Evolutionary conservation across 352 stramenopile genomes (phyloP).

Genomic region (Phytophthora palmivora): DNA sequence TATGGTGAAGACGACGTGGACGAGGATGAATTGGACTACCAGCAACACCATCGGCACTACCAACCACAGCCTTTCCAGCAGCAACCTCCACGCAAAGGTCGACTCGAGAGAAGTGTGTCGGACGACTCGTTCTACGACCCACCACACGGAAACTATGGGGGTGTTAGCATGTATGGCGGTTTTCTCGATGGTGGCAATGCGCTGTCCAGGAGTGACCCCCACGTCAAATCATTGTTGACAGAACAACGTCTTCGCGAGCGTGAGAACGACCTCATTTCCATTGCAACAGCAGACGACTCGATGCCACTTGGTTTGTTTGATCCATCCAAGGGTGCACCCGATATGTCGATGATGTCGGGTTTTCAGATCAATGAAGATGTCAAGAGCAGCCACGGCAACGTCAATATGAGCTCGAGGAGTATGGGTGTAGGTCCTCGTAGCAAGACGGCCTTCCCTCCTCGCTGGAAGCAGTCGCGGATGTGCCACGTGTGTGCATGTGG

Average conservation of each 20-base stretch:
- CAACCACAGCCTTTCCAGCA: conserved; percentile 38
- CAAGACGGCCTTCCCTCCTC: conserved; percentile 70
- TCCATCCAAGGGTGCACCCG: conserved; percentile 37
- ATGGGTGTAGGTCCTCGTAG: conserved; percentile 34
- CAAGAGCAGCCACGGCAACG: conserved; percentile 26
- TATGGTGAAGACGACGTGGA: conserved; percentile 42
- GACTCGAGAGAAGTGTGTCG: conserved; percentile 37
- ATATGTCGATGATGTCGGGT: conserved; percentile 27
- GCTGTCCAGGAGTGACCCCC: conserved; percentile 39
- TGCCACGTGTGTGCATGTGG: conserved; percentile 71
- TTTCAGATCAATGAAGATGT: conserved; percentile 36
- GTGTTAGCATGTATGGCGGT: conserved; percentile 32
- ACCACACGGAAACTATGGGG: conserved; percentile 24
- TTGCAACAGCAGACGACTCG: conserved; percentile 58
- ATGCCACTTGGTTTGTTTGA: conserved; percentile 43
- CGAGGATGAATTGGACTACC: conserved; percentile 45
- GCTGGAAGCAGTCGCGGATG: conserved; percentile 77
- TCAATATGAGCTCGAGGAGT: conserved; percentile 31
- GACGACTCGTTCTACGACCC: conserved; percentile 38
- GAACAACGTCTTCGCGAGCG: conserved; percentile 71
- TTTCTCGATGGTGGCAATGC: conserved; percentile 25
- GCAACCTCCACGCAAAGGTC: conserved; percentile 14
- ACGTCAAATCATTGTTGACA: conserved; percentile 65
- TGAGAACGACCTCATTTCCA: conserved; percentile 70
- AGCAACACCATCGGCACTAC: conserved; percentile 44